These are phyloP conservation scores for Kuraishia molischiana DNA, from an alignment of 805 yeast species.

Conservation along the genomic window DNA sequence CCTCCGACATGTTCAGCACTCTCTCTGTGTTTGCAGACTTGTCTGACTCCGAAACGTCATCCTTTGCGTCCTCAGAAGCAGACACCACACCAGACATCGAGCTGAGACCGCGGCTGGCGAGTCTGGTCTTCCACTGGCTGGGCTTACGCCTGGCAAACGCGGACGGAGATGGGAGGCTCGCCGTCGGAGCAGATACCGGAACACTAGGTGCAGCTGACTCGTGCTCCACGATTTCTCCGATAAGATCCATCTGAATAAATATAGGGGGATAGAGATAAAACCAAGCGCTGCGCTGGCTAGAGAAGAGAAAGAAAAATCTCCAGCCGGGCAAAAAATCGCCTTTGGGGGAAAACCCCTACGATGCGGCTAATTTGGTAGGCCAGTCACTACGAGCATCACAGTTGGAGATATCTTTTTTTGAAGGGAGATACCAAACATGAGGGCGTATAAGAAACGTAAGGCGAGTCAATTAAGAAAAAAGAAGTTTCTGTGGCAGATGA, in stretches of 20 bases:
- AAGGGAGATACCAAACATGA: too few relatives aligned
- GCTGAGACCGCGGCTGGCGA: slow-evolving; percentile 22
- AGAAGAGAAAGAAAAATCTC: too few relatives aligned
- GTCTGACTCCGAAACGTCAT: slow-evolving; percentile 48
- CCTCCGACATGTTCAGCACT: slow-evolving; percentile 51
- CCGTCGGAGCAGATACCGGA: slow-evolving; percentile 10
- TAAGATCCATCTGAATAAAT: slow-evolving; percentile 43
- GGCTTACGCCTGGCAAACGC: slow-evolving; percentile 19
- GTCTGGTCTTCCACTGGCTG: slow-evolving; percentile 40
- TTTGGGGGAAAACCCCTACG: too few relatives aligned
- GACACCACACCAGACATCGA: slow-evolving; percentile 14
- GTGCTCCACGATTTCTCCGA: slow-evolving; percentile 68
- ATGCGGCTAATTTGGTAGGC: too few relatives aligned
- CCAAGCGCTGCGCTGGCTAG: neutral
- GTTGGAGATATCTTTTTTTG: too few relatives aligned
- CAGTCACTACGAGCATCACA: too few relatives aligned
- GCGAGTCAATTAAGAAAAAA: too few relatives aligned
- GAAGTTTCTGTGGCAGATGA: too few relatives aligned
- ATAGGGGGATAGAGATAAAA: neutral
- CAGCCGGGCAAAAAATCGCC: too few relatives aligned
- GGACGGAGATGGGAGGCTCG: neutral
- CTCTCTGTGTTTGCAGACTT: slow-evolving; percentile 63
- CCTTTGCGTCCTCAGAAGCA: slow-evolving; percentile 2
- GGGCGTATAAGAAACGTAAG: too few relatives aligned
- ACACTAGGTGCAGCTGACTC: slow-evolving; percentile 27